Percentiles rank a stretch among this genome's conserved stretches.
Conservation (phyloP, 371 early-diverging fungal species). For the Circinella minor region DNA sequence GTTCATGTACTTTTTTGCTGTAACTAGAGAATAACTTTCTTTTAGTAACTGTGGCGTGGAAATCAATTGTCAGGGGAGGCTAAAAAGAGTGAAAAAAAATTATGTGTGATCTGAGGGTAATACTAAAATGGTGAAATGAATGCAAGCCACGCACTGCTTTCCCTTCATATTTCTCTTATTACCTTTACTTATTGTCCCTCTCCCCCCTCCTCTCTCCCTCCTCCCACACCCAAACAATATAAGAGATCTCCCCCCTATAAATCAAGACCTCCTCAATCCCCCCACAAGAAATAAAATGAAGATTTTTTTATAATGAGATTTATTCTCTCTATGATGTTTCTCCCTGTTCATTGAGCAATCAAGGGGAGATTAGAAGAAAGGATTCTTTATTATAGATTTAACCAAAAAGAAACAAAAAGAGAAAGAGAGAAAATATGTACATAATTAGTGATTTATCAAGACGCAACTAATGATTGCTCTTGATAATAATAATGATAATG, state of each 20-base stretch:
- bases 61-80: neutral
- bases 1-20: neutral
- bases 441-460: neutral
- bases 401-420: slow-evolving; percentile 9
- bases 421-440: slow-evolving; percentile 11
- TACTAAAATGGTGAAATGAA: slow-evolving; percentile 21
- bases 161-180: neutral
- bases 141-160: slow-evolving; percentile 17
- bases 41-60: neutral
- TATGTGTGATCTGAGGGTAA: slow-evolving; percentile 1
- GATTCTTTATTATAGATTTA: slow-evolving; percentile 18
- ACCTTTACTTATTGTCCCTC: too few species aligned
- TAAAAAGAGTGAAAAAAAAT: too few species aligned
- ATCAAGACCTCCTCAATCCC: too few species aligned
- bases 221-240: too few species aligned
- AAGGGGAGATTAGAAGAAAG: slow-evolving; percentile 1
- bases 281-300: neutral
- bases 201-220: too few species aligned
- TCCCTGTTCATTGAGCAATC: neutral
- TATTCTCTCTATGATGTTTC: too few species aligned
- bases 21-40: neutral
- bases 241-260: too few species aligned
- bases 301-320: too few species aligned
- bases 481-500: neutral
- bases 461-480: neutral